Base-by-base conservation (phyloP, 2,329 filamentous ascomycete genomes). In the Fonsecaea erecta region DNA sequence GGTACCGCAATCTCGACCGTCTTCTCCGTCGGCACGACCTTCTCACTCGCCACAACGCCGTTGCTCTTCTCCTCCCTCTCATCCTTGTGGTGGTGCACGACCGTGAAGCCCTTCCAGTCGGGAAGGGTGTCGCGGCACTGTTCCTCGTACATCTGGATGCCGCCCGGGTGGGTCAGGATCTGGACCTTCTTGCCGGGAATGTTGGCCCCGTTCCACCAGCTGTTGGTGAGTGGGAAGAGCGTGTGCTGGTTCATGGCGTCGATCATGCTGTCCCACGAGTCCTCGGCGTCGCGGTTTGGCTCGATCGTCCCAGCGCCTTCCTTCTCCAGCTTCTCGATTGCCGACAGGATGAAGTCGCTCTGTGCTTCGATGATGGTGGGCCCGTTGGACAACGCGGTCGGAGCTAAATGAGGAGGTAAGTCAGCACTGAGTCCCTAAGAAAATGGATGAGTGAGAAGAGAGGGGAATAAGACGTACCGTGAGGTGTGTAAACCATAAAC, bases 121-220 rank as follows among this genome's bases (percentile, higher is more conserved):
- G 60, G 46, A 28, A 69, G 24, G n/a, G 30, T 57, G 8, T 61
- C 63, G 30, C 53, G 59, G 34, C 61, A 65, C 35, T 59, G 53
- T 0, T 14, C 48, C 48, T 67, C 68, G 28, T 69, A 69, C 53
- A 58, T 62, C 21, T 65, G 46, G n/a, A 70, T 66, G 11, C 68
- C 68, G 16, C 62, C 52, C 7, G 53, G 26, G 32, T 68, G 68
- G 8, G 63, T 68, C 48, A 70, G 30, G 28, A 64, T 53, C 52
- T 68, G 63, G 1, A 64, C 37, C 32, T 55, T 64, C 76, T 87
- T 87, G 0, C 81, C 83, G 0, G 85, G 84, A 0, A 86, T 77
- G 35, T 77, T 85, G 0, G 79, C 81, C 1, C 85, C 85, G 81
- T 86, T 85, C 68, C 85, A 87, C 18, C 82, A 86, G 2, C 78